A percentile compares a stretch with the other conserved stretches of the same genome.
Evolutionary conservation across 129 eudicot genomes (phyloP).

Genomic region (Flaveria ramosissima): DNA sequence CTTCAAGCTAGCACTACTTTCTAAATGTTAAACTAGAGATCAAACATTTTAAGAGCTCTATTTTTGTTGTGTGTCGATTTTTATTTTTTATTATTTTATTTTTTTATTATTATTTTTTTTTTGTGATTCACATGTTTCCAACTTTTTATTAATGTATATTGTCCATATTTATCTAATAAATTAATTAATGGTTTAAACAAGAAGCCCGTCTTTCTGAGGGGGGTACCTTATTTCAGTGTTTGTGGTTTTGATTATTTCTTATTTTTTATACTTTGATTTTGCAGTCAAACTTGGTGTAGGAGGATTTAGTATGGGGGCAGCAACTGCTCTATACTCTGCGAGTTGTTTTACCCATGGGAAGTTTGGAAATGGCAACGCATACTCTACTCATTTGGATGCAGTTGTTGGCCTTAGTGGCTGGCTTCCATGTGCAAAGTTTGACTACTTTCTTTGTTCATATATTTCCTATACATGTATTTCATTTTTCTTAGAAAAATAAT

Average conservation of each 20-base stretch:
- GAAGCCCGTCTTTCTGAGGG: not conserved
- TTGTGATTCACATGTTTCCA: not conserved
- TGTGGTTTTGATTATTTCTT: constrained; percentile 13
- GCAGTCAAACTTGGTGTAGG: constrained; percentile 86
- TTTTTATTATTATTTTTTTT: too few species aligned
- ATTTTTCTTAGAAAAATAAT: not conserved
- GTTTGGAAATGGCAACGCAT: constrained; percentile 58
- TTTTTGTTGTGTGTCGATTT: constrained; percentile 11
- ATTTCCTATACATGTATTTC: not conserved
- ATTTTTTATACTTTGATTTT: constrained; percentile 14
- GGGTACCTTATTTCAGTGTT: not conserved
- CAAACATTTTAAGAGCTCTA: not conserved
- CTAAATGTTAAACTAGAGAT: constrained; percentile 4
- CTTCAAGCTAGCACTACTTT: constrained; percentile 6
- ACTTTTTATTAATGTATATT: not conserved
- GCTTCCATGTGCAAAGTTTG: constrained; percentile 89
- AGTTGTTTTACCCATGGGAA: constrained; percentile 67
- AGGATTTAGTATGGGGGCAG: constrained; percentile 97
- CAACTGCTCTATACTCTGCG: constrained; percentile 77
- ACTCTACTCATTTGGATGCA: constrained; percentile 62
- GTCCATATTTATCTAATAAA: not conserved
- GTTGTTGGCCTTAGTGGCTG: constrained; percentile 90
- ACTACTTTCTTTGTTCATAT: constrained; percentile 5
- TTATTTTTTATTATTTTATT: not conserved
- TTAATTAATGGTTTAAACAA: not conserved